Percentiles rank a stretch among this genome's conserved stretches.
phyloP scores from a whole-genome alignment of 371 early-diverging fungal species.

The Zychaea mexicana region DNA sequence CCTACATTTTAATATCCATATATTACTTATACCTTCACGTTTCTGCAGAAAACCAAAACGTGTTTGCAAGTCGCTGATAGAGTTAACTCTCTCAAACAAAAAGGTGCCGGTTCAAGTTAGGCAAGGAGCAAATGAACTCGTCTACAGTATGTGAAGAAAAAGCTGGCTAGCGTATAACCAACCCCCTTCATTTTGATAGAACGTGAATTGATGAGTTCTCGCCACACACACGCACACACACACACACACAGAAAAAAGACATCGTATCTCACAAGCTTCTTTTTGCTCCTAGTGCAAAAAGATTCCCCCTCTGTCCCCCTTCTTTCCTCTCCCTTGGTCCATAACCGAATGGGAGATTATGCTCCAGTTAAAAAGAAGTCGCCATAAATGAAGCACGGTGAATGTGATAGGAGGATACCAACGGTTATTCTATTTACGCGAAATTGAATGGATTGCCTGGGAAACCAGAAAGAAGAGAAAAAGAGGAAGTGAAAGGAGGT shows the following conservation, averaged over 20 bases:
- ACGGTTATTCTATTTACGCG: neutral
- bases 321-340: neutral
- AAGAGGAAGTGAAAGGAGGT: too few relatives aligned
- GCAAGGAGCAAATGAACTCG: conserved; percentile 2
- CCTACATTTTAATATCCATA: neutral
- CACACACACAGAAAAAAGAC: too few relatives aligned
- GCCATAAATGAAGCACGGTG: neutral
- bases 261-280: too few relatives aligned
- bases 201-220: neutral
- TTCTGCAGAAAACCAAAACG: neutral
- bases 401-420: neutral
- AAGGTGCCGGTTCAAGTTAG: too few relatives aligned
- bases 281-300: too few relatives aligned
- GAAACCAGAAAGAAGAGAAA: neutral
- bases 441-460: neutral
- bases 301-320: neutral
- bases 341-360: neutral
- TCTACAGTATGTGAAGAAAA: too few relatives aligned
- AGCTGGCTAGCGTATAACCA: neutral
- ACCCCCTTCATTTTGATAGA: neutral
- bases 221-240: too few relatives aligned
- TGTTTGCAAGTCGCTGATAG: neutral
- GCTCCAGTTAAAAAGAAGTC: neutral
- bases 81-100: neutral
- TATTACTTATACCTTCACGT: neutral